Base-by-base conservation (phyloP, 208 protist genomes). In the Leishmania gerbilli region DNA sequence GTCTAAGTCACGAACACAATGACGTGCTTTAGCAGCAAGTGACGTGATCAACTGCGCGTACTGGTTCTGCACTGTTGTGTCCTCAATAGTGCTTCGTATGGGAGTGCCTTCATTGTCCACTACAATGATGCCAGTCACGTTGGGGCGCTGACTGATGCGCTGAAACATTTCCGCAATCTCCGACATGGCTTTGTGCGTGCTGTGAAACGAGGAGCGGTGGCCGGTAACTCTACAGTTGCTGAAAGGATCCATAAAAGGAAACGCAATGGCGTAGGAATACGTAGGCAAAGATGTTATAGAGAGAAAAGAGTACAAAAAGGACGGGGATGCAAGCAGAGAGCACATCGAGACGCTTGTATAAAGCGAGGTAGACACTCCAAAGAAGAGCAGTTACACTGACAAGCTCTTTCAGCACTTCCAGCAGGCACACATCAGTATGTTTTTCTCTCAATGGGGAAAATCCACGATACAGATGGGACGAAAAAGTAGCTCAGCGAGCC, bases 161-260 rank as follows among this genome's bases (percentile, higher is more conserved):
- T 97, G 95, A 82, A 99, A 96, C 8, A 97, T 99, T 87, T 99
- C 98, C 84, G 99, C 93, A 53, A 98, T 97, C 74, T 97, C 93
- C 62, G 95, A 95, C 93, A 98, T 98, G 60, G n/a, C n/a, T 74
- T 71, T 51, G 34, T 3, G 37, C 7, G n/a, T 65, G 11, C 56
- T 65, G 74, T 51, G 34, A 65, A 37, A 6, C 21, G 1, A 21
- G 4, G 27, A 5, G 19, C 15, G 45, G 53, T 65, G 56, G 24
- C 3, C 13, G 34, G 74, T 45, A 47, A 31, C 69, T 74, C 27
- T 74, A 74, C 8, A 31, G 5, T 74, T n/a, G 27, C 45, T 37
- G 24, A 74, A 55, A 3, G 55, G 40, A 34, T 72, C 69, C 11
- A 6, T 53, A 24, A 74, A 74, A 37, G 47, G 24, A 74, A 51